Base-by-base conservation (phyloP, 257 asterid genomes). In the Plantago elongata region DNA sequence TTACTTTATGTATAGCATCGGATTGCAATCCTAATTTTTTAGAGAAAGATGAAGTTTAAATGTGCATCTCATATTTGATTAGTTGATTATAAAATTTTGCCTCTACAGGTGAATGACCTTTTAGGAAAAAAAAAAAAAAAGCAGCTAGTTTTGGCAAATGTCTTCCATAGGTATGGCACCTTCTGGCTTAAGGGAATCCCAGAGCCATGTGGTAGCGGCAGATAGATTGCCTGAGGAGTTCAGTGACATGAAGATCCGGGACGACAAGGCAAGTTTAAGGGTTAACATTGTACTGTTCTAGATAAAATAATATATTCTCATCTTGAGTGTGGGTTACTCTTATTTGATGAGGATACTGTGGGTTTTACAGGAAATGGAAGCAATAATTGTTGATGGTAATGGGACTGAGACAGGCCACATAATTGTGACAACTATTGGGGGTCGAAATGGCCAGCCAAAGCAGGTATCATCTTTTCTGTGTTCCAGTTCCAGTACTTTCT, bases 401-500 rank as follows among this genome's bases (percentile, higher is more conserved):
- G 98, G 94, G 63, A 88, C 98, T 61, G 98, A 91, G 84, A 69
- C 95, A n/a, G 98, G 98, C 57, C 98, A 91, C 78, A 84, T 88
- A 73, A 91, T 91, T 45, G 98, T 88, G 77, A 85, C 96, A 65
- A 82, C 91, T 60, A 82, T 88, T 76, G 96, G 91, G 17, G 96
- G 96, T 67, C 80, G 83, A 74, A 82, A 83, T 77, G 96, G 95
- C 75, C 96, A 91, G 61, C 85, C 95, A 75, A 91, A 91, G 78
- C 96, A 90, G 89, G 98, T 90, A 79, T 51, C 11, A 42, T 68
- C 70, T 27, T 51, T 46, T 60, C 48, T 61, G 45, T 61, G 45
- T 54, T 70, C 29, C 49, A 37, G 57, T 63, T 60, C 58, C 17
- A 45, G 29, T 22, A 13, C 29, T 63, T 13, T 72, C 55, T 62